phyloP scores from a whole-genome alignment of 2,329 filamentous ascomycete genomes.

The Neonectria neomacrospora region DNA sequence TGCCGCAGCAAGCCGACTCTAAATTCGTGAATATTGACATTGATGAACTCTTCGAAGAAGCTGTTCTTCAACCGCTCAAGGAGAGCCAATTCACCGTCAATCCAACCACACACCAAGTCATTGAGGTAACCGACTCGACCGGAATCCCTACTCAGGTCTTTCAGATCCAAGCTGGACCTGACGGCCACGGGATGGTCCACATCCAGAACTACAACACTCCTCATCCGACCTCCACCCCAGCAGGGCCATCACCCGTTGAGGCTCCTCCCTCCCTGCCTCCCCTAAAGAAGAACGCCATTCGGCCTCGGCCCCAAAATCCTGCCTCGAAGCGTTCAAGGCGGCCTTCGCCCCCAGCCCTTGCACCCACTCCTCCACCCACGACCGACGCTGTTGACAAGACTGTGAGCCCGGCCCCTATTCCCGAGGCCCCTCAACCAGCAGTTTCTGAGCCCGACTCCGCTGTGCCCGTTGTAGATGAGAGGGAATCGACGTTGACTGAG shows the following conservation, averaged over 20 bases:
- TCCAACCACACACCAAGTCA: conserved; percentile 33
- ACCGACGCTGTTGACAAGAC: conserved; percentile 52
- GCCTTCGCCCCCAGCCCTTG: conserved; percentile 42
- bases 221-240: conserved; percentile 37
- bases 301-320: conserved; percentile 25
- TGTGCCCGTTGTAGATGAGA: neutral
- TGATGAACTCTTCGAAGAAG: conserved; percentile 75
- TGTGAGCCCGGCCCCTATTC: conserved; percentile 42
- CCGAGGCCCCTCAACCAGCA: conserved; percentile 25
- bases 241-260: conserved; percentile 33
- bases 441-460: conserved; percentile 21
- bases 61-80: conserved; percentile 57
- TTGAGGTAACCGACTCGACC: conserved; percentile 49
- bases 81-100: conserved; percentile 45
- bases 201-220: conserved; percentile 50
- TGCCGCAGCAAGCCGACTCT: conserved; percentile 77
- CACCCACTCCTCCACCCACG: conserved; percentile 54
- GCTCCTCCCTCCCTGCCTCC: conserved; percentile 40
- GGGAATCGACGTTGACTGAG: conserved; percentile 36
- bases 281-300: conserved; percentile 34
- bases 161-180: conserved; percentile 50
- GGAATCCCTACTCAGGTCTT: conserved; percentile 58
- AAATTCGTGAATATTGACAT: conserved; percentile 86
- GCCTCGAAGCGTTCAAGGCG: conserved; percentile 36
- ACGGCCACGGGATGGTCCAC: conserved; percentile 51